Base-by-base conservation (phyloP, 2,329 filamentous ascomycete species). In the Cercospora brassicicola region DNA sequence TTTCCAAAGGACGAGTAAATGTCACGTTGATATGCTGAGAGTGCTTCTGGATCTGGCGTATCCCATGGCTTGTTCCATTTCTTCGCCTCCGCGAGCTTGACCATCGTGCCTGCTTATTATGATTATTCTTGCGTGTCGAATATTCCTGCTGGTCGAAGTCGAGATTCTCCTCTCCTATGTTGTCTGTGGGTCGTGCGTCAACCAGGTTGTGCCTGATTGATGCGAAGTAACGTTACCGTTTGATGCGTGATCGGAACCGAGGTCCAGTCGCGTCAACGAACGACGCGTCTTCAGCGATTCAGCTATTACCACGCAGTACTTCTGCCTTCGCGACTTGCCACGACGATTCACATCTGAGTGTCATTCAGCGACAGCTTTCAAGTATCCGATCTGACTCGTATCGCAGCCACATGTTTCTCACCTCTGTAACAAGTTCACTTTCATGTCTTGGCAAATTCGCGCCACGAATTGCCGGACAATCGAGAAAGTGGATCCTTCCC, bases 1-100 rank as follows among this genome's bases (percentile, higher is more conserved):
- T 72, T 75, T 4, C 75, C 74, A 3, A 82, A 76, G 20, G 67
- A 73, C 33, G 72, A 70, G 71, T 82, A 82, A 64, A 82, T 81
- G 3, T 78, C 77, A 9, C 80, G 61, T 69, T 73, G 72, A 57
- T 72, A 73, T 26, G 66, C 57, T 2, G 76, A 75, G 31, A 74
- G 72, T 4, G 79, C 75, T 5, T 77, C 74, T 9, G 79, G 78
- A 62, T 80, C 78, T 2, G 80, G 79, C n/a, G 76, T 73, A 51
- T 75, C 76, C 70, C 74, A 73, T 28, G 59, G 53, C 30, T 62
- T 59, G 33, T 72, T 72, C 59, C 66, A 72, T 30, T 69, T 64
- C 18, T 62, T 67, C 36, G 67, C 72, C 59, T 72, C 67, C 39
- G 64, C 65, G 9, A 72, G 66, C 30, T 65, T 72, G 15, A 64